These are phyloP conservation scores for Aspergillus olivimuriae DNA, from an alignment of 495 filamentous ascomycete species.

Conservation along the genomic window DNA sequence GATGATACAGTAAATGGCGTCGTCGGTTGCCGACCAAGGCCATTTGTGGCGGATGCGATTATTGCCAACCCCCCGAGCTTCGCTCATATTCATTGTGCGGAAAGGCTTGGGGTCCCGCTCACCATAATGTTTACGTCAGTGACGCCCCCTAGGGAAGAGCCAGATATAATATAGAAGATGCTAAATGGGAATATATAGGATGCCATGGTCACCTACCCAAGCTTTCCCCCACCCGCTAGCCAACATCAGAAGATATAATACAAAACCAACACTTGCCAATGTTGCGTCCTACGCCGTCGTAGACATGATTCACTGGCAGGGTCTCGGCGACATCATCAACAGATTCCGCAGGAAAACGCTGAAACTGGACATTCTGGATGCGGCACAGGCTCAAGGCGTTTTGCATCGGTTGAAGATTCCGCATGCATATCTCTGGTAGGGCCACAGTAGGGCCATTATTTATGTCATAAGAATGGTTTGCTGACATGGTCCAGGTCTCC, in stretches of 20 bases:
- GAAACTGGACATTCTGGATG: constrained; percentile 57
- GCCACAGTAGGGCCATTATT: constrained; percentile 25
- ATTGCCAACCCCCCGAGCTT: constrained; percentile 82
- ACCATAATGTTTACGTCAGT: constrained; percentile 75
- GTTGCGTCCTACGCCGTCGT: constrained; percentile 68
- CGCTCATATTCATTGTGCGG: constrained; percentile 73
- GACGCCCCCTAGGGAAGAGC: too few relatives aligned
- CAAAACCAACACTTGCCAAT: constrained; percentile 53
- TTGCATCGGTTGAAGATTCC: constrained; percentile 59
- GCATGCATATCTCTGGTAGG: constrained; percentile 69
- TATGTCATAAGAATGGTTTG: neutral
- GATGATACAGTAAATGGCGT: constrained; percentile 31
- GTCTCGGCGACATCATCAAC: constrained; percentile 69
- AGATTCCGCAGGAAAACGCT: constrained; percentile 59
- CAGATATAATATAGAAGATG: too few relatives aligned
- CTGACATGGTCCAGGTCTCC: constrained; percentile 45
- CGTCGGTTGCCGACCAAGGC: constrained; percentile 30
- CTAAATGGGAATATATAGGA: too few relatives aligned
- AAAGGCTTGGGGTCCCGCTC: constrained; percentile 69
- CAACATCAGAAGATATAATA: constrained; percentile 45
- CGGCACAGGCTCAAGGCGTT: constrained; percentile 60
- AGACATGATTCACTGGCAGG: constrained; percentile 77
- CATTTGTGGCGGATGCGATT: constrained; percentile 74
- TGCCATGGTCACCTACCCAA: constrained; percentile 52
- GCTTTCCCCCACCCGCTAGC: constrained; percentile 48